Evolutionary conservation across 2,329 filamentous ascomycete species (phyloP), one percentile per base, ranked within the genome.

Genomic region (Plectosphaerella sp.): DNA sequence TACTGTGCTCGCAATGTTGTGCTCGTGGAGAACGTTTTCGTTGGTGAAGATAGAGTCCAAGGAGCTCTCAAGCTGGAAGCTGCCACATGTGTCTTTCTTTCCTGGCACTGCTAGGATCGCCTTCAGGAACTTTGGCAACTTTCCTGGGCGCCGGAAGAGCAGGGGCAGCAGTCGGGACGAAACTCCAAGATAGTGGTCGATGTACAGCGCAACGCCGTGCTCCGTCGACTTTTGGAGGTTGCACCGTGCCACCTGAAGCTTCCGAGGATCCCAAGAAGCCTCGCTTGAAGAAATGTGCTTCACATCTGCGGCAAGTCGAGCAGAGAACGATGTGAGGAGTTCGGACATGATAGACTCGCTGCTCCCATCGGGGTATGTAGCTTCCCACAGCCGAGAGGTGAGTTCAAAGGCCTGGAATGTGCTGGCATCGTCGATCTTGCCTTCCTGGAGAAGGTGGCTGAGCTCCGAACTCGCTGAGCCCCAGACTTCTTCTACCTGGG

Each of bases 371-470:
- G 70, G 72, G 7, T 62, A 66, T 61, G 73, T 63, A 0, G 65
- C 61, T 4, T 71, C 52, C 72, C 73, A 75, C 10, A 66, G 59
- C 18, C 65, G 60, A 16, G 64, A 70, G 47, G 67, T 65, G 55
- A 69, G 74, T 39, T 68, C 69, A 53, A 74, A 69, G 1, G 71
- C 72, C 46, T 74, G 70, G 15, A 69, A 71, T 0, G 70, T 66
- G 45, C 72, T 68, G 28, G 62, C 57, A 2, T 64, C 66, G 4
- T 64, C 56, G 11, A 74, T 53, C 1, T 65, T 58, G 1, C 64
- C 57, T 45, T 68, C 66, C 8, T 63, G 58, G 20, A 74, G 49
- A 10, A 66, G 63, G 46, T 66, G 68, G 2, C 59, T 57, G 14
- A 73, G 37, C 18, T 63, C 62, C n/a, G 60, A 58, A 42, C 69